Percentiles rank a stretch among this genome's conserved stretches.
Conservation (phyloP, 345 rosid genomes). For the Brassica rapa region DNA sequence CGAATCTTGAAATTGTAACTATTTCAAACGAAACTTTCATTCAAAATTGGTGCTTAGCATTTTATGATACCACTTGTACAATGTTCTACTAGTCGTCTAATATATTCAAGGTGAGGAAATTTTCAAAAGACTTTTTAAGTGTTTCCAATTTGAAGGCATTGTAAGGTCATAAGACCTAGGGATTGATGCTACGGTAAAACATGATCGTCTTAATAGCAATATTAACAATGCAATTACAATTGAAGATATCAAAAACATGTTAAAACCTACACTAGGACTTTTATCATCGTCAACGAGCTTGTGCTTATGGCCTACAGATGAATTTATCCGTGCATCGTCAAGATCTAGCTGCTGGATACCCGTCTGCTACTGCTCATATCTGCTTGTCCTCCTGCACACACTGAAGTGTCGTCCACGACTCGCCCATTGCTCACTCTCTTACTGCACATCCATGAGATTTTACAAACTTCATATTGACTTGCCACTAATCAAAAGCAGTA, state of each 20-base stretch:
- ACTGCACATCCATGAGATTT: neutral
- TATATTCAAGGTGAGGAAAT: neutral
- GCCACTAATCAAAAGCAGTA: constrained; percentile 8
- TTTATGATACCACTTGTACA: neutral
- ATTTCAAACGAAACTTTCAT: neutral
- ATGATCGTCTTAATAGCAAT: neutral
- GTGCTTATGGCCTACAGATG: constrained; percentile 13
- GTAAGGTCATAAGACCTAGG: neutral
- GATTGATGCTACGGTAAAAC: neutral
- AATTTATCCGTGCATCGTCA: constrained; percentile 14
- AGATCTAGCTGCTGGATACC: constrained; percentile 18
- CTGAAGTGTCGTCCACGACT: constrained; percentile 32
- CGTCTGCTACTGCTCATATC: constrained; percentile 20
- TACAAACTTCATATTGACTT: neutral
- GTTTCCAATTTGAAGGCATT: neutral
- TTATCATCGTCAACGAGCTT: neutral
- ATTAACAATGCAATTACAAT: neutral
- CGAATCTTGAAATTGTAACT: neutral
- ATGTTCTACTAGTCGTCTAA: neutral
- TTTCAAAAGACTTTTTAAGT: neutral
- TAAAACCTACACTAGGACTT: constrained; percentile 6
- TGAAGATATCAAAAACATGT: constrained; percentile 16
- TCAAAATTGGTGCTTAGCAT: neutral
- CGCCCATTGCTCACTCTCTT: constrained; percentile 26
- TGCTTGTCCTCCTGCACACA: constrained; percentile 23